Evolutionary conservation across 2,329 filamentous ascomycete genomes (phyloP), one percentile per base, ranked within the genome.

Genomic region (Pseudocercospora vitis): DNA sequence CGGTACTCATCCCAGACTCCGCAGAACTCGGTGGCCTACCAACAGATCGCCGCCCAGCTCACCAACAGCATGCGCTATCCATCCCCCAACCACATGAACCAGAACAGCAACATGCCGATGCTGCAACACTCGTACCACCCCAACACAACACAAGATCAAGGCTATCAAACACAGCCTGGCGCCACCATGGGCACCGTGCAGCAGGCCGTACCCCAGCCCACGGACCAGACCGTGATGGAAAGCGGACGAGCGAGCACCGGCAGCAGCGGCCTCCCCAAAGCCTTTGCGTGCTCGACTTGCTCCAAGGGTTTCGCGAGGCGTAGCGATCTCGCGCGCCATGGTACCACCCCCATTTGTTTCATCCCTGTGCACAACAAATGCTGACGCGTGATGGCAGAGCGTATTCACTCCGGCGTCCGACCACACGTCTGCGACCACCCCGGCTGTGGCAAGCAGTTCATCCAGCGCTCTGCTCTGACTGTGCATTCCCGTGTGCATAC

Each of bases 401-500:
- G 94, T 40, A 99, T 99, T 62, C 94, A 99, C 73, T 95, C 85
- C 57, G 92, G 92, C 40, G 81, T 91, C 53, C 81, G 92, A 55
- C 94, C 94, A 45, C 94, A 99, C 70, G 87, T 92, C 46, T 99
- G 94, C 74, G 91, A 96, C 65, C 89, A 84, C 70, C 87, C 87
- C 33, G 85, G 84, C 49, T 99, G 94, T 71, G 89, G 89, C 61
- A 99, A 97, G 74, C 89, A 92, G 68, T 99, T 99, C 70, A 99
- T 99, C 64, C 94, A 99, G 73, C 83, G 94, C 52, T 96, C 91
- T 23, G 94, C 94, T 18, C 76, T 99, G 70, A 99, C 94, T 0
- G 94, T 99, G 6, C 94, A 97, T 72, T 86, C 89, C 68, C 88
- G 94, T 64, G 91, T 96, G 16, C 94, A 99, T 73, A 97, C 94